Evolutionary conservation across 129 eudicot genomes (phyloP).

Genomic region (Chrysanthemum lavandulifolium): DNA sequence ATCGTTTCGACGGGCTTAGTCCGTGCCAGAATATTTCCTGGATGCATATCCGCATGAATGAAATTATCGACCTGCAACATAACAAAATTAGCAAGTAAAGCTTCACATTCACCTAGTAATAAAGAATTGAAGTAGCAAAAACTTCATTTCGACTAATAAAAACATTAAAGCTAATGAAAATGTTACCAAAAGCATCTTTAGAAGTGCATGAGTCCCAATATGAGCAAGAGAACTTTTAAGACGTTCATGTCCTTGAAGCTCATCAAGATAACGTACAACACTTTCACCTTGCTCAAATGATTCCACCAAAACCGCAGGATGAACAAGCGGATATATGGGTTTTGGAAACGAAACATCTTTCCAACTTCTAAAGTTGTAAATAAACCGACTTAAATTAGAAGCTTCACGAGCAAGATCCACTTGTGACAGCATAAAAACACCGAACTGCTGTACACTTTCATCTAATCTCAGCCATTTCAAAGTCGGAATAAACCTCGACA

Average conservation of each 20-base stretch:
- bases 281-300: conserved; percentile 94
- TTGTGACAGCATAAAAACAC: conserved; percentile 96
- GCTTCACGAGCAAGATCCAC: conserved; percentile 99
- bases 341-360: conserved; percentile 88
- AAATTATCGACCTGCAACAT: conserved; percentile 83
- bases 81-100: too few relatives aligned
- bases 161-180: background rate
- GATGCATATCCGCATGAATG: conserved; percentile 98
- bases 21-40: conserved; percentile 95
- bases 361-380: conserved; percentile 89
- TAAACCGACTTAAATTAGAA: conserved; percentile 87
- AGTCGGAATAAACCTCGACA: conserved; percentile 64
- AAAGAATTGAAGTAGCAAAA: too few relatives aligned
- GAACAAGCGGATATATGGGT: conserved; percentile 92
- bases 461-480: conserved; percentile 89
- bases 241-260: conserved; percentile 71
- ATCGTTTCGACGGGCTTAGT: conserved; percentile 51
- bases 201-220: conserved; percentile 93
- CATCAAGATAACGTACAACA: conserved; percentile 82
- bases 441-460: conserved; percentile 93
- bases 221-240: conserved; percentile 85
- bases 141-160: background rate
- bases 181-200: conserved; percentile 91
- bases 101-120: too few relatives aligned
- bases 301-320: conserved; percentile 95